These are phyloP conservation scores for Mycena citricolor DNA, from an alignment of 1,284 basidiomycete genomes.

Conservation along the genomic window DNA sequence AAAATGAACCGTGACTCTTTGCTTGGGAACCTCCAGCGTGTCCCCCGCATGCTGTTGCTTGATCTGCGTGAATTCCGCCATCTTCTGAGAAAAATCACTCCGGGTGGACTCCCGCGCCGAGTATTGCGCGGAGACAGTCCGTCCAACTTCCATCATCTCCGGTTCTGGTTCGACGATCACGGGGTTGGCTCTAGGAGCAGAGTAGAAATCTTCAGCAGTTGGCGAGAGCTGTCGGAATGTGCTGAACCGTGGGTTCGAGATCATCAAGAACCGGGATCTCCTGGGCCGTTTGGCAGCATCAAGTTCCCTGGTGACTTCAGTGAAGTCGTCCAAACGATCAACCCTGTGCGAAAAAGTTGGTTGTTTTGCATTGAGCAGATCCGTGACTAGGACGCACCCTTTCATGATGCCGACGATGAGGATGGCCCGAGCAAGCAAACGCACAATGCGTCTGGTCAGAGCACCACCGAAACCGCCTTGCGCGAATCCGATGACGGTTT, in stretches of 20 bases:
- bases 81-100: too few species aligned
- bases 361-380: too few species aligned
- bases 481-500: conserved; percentile 65
- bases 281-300: conserved; percentile 26
- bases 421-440: conserved; percentile 51
- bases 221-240: conserved; percentile 55
- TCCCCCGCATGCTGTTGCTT: conserved; percentile 25
- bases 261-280: conserved; percentile 40
- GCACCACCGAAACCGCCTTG: conserved; percentile 49
- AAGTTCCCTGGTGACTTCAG: conserved; percentile 37
- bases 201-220: conserved; percentile 36
- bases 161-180: too few species aligned
- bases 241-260: conserved; percentile 54
- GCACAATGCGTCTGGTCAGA: conserved; percentile 56
- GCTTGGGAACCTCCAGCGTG: not conserved
- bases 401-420: conserved; percentile 62
- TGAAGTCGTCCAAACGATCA: conserved; percentile 46
- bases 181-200: conserved; percentile 27
- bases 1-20: conserved; percentile 59
- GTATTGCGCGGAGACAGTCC: too few species aligned
- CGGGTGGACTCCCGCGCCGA: too few species aligned
- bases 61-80: too few species aligned
- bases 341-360: conserved; percentile 35
- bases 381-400: conserved; percentile 57
- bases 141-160: too few species aligned